Evolutionary conservation across 768 basidiomycete species (phyloP), one percentile per base, ranked within the genome.

Genomic region (Hygrophorus russula): DNA sequence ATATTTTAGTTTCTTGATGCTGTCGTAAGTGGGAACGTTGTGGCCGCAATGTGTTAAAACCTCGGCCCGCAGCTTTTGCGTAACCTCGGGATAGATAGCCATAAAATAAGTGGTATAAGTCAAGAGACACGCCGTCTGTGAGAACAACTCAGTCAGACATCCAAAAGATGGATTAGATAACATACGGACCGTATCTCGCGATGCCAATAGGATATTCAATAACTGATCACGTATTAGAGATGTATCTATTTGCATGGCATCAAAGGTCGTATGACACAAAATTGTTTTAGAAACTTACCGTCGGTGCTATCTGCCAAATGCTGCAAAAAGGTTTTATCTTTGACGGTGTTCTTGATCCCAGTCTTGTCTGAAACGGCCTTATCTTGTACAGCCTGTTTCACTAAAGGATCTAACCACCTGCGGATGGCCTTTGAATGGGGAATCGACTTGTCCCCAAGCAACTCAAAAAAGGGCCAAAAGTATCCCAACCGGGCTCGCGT

Each of bases 211-310:
- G 57, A 88, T 76, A 53, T 76, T 89, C 38, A 89, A 67, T 10
- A 89, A 59, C 49, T 90, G 82, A 60, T 89, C 83, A 15, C 82
- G 76, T 43, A 91, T 82, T 34, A 78, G 57, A 6, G 73, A 65
- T 9, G 62, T 61, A 54, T 88, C 85, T 88, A 51, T 46, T 46
- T 13, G 41, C 41, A 34, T 14, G 13, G 10, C 3, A 35, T 13
- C 13, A 12, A n/a, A 36, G 14, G 33, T 1, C 3, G 18, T n/a
- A 8, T 2, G 11, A 12, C 3, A 27, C 27, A 8, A n/a, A 33
- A 18, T 28, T 24, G 5, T 15, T 32, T 13, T 19, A 24, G 19
- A 14, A n/a, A 54, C 66, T 45, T 47, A 80, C 81, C 78, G 37
- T 80, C 67, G 1, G 80, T 82, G 48, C 71, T 74, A 43, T 78